phyloP scores from a whole-genome alignment of 768 basidiomycete species.

The Suillus decipiens region DNA sequence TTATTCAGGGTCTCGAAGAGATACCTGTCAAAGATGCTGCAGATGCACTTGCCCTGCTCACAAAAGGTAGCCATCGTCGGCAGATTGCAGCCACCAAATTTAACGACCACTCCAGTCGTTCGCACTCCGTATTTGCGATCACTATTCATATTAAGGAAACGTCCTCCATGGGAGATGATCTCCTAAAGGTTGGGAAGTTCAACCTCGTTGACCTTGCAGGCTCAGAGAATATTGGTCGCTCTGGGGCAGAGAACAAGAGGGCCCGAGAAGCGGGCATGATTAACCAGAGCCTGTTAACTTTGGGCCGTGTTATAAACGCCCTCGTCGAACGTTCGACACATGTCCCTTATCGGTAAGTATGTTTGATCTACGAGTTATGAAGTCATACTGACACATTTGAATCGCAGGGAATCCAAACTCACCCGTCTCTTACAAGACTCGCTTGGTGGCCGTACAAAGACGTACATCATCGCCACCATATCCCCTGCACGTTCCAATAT shows the following conservation, averaged over 20 bases:
- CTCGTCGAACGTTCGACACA: constrained; percentile 91
- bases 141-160: constrained; percentile 91
- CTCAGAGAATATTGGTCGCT: constrained; percentile 95
- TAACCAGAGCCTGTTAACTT: constrained; percentile 94
- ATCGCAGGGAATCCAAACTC: constrained; percentile 86
- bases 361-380: not conserved
- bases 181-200: constrained; percentile 91
- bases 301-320: constrained; percentile 95
- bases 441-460: constrained; percentile 96
- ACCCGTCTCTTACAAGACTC: constrained; percentile 98
- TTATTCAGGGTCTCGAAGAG: constrained; percentile 96
- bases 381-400: not conserved
- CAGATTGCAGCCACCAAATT: constrained; percentile 97
- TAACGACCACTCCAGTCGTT: constrained; percentile 96
- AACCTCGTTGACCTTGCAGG: constrained; percentile 98
- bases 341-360: constrained; percentile 84
- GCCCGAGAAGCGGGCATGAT: constrained; percentile 99
- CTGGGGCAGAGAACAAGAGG: constrained; percentile 92
- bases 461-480: constrained; percentile 95
- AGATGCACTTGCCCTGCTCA: constrained; percentile 81
- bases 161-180: constrained; percentile 76
- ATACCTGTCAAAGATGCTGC: constrained; percentile 77
- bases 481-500: constrained; percentile 92
- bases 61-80: constrained; percentile 86
- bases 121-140: constrained; percentile 97